Evolutionary conservation across 2,329 filamentous ascomycete species (phyloP), one percentile per base, ranked within the genome.

Genomic region (Leptoxyphium fumago): DNA sequence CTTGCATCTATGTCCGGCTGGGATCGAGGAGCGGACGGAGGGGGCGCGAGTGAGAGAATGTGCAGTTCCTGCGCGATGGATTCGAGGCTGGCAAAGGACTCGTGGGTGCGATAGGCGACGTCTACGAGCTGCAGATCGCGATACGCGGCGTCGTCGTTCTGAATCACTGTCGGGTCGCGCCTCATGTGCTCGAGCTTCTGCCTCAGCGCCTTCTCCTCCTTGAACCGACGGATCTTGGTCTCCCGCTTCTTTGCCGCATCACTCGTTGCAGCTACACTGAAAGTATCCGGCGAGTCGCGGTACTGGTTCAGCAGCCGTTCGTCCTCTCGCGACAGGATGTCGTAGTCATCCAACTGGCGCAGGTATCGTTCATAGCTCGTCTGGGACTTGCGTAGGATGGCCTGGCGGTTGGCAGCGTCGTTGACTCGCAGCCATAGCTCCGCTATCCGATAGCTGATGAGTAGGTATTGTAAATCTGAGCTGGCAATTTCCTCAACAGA

Each of bases 81-180:
- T 62, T 96, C 91, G n/a, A 98, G 74, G 0, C 80, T 75, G 59
- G 91, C 83, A 55, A 96, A 93, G 5, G 87, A 73, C 59, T 83
- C 77, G 62, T 95, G 85, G 2, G 80, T 75, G 55, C 74, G 77
- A 50, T 87, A 79, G 14, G 75, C 69, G 38, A 94, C 68, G 52
- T 85, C 78, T 1, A 87, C 78, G 26, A 94, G 69, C 56, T 94
- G 78, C 28, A 94, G 70, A 48, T 84, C 74, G 41, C 91, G 78
- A 11, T 87, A 74, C n/a, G 81, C 73, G 53, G 88, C 84, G 45
- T 98, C 91, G 55, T 96, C 91, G 39, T 80, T 78, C 47, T 82
- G 77, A 10, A 78, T 64, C 9, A 74, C 68, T 34, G 65, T 69
- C 39, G 77, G 73, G 46, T 82, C 77, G 48, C 72, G 67, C 36